Evolutionary conservation across 1,284 basidiomycete genomes (phyloP).

Genomic region (Earliella scabrosa): DNA sequence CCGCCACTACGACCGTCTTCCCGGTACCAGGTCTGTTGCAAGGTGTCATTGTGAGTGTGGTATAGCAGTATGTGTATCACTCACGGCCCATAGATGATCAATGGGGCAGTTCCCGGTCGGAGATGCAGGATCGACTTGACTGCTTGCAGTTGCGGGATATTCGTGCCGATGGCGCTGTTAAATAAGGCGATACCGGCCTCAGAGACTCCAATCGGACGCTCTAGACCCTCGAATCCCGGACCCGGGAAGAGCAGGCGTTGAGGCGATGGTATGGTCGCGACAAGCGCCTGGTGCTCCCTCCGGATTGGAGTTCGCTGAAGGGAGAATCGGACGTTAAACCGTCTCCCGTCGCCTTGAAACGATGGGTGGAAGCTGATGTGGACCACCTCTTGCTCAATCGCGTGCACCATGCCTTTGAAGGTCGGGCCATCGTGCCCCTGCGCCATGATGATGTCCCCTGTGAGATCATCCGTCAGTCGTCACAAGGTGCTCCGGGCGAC

Average conservation of each 20-base stretch:
- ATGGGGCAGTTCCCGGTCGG: conserved; percentile 53
- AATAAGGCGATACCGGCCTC: conserved; percentile 30
- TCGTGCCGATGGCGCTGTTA: conserved; percentile 51
- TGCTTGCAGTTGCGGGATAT: conserved; percentile 56
- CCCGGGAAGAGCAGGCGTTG: conserved; percentile 47
- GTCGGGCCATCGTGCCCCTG: conserved; percentile 49
- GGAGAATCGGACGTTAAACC: conserved; percentile 57
- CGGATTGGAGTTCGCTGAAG: conserved; percentile 57
- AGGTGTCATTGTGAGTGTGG: background rate
- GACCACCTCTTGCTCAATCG: conserved; percentile 53
- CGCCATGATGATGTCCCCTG: conserved; percentile 60
- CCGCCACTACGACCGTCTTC: conserved; percentile 71
- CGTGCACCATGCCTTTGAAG: conserved; percentile 64
- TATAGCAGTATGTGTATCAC: conserved; percentile 29
- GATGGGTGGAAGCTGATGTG: conserved; percentile 54
- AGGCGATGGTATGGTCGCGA: conserved; percentile 42
- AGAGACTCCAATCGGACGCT: conserved; percentile 12
- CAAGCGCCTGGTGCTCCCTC: conserved; percentile 61
- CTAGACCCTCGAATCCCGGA: conserved; percentile 31
- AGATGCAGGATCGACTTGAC: conserved; percentile 53
- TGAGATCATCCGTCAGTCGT: conserved; percentile 24
- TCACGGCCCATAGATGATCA: conserved; percentile 70
- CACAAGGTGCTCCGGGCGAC: background rate
- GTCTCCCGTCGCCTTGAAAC: conserved; percentile 42
- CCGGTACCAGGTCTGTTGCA: conserved; percentile 62